A percentile compares a stretch with the other conserved stretches of the same genome.
Conservation (phyloP, 2,329 filamentous ascomycete genomes). For the Paracamarosporium sp. region DNA sequence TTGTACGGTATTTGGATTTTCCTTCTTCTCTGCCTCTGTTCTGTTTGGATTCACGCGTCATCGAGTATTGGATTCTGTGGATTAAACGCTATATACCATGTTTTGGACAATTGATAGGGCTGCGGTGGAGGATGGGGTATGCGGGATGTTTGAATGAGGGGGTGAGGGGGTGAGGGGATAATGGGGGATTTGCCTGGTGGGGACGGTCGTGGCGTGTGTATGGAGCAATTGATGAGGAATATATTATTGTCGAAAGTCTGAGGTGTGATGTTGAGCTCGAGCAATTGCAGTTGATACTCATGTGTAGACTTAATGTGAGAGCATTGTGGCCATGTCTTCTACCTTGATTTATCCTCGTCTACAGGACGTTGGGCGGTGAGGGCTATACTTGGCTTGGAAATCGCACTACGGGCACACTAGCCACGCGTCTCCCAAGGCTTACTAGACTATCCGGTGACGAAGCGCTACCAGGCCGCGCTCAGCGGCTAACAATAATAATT, state of each 20-base stretch:
- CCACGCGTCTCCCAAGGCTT: too few relatives aligned
- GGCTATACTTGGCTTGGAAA: too few relatives aligned
- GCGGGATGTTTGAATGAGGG: neutral
- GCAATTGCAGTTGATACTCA: neutral
- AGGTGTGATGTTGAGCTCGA: neutral
- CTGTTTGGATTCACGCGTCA: neutral
- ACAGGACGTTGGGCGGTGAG: neutral
- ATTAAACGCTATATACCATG: constrained; percentile 7
- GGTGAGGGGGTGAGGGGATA: too few relatives aligned
- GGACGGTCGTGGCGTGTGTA: neutral
- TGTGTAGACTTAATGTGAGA: neutral
- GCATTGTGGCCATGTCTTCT: too few relatives aligned
- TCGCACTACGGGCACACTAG: too few relatives aligned
- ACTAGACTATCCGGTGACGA: too few relatives aligned
- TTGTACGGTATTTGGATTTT: neutral
- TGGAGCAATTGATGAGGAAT: neutral
- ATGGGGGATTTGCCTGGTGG: neutral
- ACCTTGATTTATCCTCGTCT: too few relatives aligned
- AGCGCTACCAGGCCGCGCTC: too few relatives aligned
- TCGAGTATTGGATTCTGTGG: neutral
- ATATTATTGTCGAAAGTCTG: neutral
- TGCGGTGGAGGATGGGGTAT: neutral
- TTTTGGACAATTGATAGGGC: neutral
- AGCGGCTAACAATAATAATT: too few relatives aligned
- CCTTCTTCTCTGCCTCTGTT: too few relatives aligned